These are phyloP conservation scores for Rhodotorula sp. DNA, from an alignment of 1,284 basidiomycete species.

Conservation along the genomic window DNA sequence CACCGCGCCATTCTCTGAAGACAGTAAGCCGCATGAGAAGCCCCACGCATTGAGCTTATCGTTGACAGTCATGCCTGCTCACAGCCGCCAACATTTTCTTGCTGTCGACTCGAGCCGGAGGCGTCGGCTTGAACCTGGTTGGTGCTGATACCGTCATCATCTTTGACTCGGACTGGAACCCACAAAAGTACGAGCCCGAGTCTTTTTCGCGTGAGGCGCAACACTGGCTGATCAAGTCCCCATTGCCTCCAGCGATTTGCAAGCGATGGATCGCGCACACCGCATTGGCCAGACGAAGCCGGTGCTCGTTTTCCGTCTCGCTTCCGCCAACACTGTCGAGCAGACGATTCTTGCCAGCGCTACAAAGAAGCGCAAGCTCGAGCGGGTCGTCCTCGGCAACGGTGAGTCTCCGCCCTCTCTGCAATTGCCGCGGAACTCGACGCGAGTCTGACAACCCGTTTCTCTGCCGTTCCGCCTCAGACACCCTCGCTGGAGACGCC, in stretches of 20 bases:
- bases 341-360: slow-evolving; percentile 31
- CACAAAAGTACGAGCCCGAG: slow-evolving; percentile 3
- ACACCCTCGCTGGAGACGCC: slow-evolving; percentile 16
- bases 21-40: slow-evolving; percentile 1
- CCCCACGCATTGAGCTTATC: slow-evolving; percentile 44
- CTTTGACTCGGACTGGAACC: slow-evolving; percentile 35
- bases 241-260: slow-evolving; percentile 72
- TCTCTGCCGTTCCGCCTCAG: neutral
- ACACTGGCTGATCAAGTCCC: too few species aligned
- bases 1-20: slow-evolving; percentile 17
- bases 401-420: neutral
- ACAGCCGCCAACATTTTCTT: slow-evolving; percentile 67
- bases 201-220: neutral
- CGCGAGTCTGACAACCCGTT: too few species aligned
- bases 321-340: slow-evolving; percentile 33
- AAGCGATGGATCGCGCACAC: slow-evolving; percentile 93
- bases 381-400: slow-evolving; percentile 35
- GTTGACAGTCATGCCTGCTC: slow-evolving; percentile 53
- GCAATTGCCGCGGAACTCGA: too few species aligned
- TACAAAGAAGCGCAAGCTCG: slow-evolving; percentile 37
- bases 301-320: slow-evolving; percentile 39
- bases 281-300: slow-evolving; percentile 68
- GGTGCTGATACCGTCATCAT: slow-evolving; percentile 68
- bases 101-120: slow-evolving; percentile 87
- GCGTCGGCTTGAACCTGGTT: slow-evolving; percentile 78